These are phyloP conservation scores for Claviceps pazoutovae DNA, from an alignment of 2,329 filamentous ascomycete genomes.

Conservation along the genomic window DNA sequence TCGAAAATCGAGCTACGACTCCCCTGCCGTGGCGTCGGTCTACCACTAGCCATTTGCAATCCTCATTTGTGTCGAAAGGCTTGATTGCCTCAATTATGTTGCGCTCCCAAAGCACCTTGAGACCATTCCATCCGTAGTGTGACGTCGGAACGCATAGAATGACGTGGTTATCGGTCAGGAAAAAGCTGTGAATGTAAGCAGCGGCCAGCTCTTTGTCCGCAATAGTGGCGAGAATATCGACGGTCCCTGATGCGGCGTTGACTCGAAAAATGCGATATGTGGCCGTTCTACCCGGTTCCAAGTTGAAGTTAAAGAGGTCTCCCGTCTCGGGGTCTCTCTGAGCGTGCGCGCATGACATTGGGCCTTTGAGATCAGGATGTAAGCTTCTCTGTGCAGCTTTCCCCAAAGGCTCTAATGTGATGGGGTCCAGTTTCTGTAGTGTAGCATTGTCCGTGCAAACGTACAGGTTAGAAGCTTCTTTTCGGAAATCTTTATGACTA, in stretches of 20 bases:
- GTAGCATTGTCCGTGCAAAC: conserved; percentile 32
- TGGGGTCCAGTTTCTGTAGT: conserved; percentile 50
- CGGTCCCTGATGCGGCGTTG: conserved; percentile 47
- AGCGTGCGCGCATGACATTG: conserved; percentile 55
- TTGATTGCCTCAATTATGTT: conserved; percentile 57
- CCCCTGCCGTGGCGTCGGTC: conserved; percentile 50
- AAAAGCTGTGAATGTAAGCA: conserved; percentile 75
- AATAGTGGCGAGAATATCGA: conserved; percentile 58
- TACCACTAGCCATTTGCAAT: conserved; percentile 59
- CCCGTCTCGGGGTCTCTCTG: conserved; percentile 58
- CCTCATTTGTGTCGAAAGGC: conserved; percentile 41
- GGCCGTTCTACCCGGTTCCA: conserved; percentile 42
- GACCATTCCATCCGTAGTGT: conserved; percentile 42
- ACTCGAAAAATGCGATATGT: conserved; percentile 59
- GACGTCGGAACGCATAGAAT: conserved; percentile 60
- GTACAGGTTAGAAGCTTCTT: conserved; percentile 12
- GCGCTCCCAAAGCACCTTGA: conserved; percentile 46
- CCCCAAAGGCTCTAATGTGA: conserved; percentile 59
- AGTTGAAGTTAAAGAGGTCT: conserved; percentile 71
- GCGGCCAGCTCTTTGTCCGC: conserved; percentile 31
- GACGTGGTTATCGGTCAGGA: conserved; percentile 56
- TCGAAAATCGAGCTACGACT: conserved; percentile 54
- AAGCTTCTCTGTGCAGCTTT: conserved; percentile 44
- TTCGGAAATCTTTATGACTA: conserved; percentile 19
- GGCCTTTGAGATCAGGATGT: conserved; percentile 55